phyloP scores from a whole-genome alignment of 2,329 filamentous ascomycete species.

The Zasmidium cellare region DNA sequence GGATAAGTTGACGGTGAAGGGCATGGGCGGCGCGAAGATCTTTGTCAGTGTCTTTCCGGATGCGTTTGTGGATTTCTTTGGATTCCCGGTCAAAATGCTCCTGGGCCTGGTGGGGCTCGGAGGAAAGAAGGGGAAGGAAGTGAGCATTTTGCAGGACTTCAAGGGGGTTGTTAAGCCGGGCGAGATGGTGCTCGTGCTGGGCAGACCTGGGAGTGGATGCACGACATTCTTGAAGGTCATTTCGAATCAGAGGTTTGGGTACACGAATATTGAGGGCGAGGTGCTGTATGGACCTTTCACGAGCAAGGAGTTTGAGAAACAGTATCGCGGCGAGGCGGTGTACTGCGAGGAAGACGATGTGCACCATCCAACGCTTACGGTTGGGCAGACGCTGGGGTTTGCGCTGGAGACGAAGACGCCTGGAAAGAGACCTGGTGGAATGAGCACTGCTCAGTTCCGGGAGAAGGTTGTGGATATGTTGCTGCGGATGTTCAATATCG shows the following conservation, averaged over 20 bases:
- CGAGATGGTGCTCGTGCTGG: conserved; percentile 85
- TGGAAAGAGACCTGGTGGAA: conserved; percentile 72
- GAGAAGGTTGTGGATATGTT: conserved; percentile 71
- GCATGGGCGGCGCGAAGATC: conserved; percentile 60
- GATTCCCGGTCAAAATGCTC: conserved; percentile 64
- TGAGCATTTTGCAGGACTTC: conserved; percentile 73
- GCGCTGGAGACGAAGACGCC: conserved; percentile 83
- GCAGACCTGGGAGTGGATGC: conserved; percentile 66
- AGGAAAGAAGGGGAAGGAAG: conserved; percentile 69
- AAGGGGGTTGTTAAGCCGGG: conserved; percentile 68
- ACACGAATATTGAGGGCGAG: conserved; percentile 65
- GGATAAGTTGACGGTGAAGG: conserved; percentile 64
- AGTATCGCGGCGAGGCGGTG: conserved; percentile 77
- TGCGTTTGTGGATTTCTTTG: conserved; percentile 66
- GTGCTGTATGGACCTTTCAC: conserved; percentile 68
- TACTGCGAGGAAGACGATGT: conserved; percentile 88
- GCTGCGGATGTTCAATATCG: conserved; percentile 91
- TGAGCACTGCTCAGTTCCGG: conserved; percentile 74
- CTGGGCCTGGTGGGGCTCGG: conserved; percentile 64
- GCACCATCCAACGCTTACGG: conserved; percentile 81
- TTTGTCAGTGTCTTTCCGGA: conserved; percentile 62
- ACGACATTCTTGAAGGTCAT: conserved; percentile 58
- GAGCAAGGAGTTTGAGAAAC: conserved; percentile 65
- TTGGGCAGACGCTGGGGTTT: conserved; percentile 83
- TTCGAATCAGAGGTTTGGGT: conserved; percentile 58